A percentile compares a stretch with the other conserved stretches of the same genome.
These are phyloP conservation scores for Buddleja alternifolia DNA, from an alignment of 257 asterid species.

Conservation along the genomic window DNA sequence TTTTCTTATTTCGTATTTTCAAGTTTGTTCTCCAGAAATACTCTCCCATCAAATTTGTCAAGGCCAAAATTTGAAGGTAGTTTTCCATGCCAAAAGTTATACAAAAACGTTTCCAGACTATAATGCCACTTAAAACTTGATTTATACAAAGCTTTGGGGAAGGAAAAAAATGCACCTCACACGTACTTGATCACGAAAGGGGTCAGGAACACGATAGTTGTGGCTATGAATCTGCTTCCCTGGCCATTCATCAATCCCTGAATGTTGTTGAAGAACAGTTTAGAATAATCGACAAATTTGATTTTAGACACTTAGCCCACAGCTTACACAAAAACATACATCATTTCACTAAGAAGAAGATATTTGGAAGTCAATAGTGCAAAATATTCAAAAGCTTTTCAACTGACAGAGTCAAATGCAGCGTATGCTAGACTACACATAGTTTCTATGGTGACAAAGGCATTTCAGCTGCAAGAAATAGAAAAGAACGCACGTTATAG, in stretches of 20 bases:
- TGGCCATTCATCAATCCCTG: conserved; percentile 89
- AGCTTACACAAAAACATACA: conserved; percentile 2
- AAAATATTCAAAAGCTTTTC: background rate
- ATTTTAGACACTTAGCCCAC: background rate
- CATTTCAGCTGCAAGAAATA: background rate
- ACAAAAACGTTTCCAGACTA: background rate
- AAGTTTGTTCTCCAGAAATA: background rate
- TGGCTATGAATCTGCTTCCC: conserved; percentile 97
- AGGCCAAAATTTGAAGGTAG: background rate
- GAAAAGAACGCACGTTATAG: background rate
- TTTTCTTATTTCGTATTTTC: background rate
- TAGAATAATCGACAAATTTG: background rate
- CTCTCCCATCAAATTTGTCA: background rate
- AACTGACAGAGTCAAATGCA: background rate
- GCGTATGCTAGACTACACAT: background rate
- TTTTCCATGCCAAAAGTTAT: conserved; percentile 1
- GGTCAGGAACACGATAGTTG: conserved; percentile 91
- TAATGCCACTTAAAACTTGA: background rate
- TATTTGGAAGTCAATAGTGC: background rate
- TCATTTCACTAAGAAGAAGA: background rate
- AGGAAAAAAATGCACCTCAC: conserved; percentile 38
- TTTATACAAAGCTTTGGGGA: conserved; percentile 4
- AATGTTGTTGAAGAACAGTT: conserved; percentile 23
- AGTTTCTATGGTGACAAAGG: background rate
- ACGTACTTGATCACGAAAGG: conserved; percentile 80